Percentiles rank a stretch among this genome's conserved stretches.
Conservation (phyloP, 495 filamentous ascomycete genomes). For the Podospora fimiseda region DNA sequence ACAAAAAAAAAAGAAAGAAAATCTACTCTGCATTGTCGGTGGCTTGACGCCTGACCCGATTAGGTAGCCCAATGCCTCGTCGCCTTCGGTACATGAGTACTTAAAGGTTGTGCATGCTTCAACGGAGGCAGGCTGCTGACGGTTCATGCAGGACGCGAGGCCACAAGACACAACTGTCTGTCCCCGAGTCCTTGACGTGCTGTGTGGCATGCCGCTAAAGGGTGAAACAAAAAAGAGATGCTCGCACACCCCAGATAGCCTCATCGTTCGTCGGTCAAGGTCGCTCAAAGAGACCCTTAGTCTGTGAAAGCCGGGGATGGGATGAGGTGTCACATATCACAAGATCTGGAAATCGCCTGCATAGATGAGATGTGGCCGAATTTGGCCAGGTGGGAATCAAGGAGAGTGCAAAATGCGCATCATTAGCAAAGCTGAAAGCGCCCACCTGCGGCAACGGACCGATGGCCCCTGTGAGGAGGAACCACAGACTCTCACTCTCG, state of each 20-base stretch:
- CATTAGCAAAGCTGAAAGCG: slow-evolving; percentile 10
- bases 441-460: slow-evolving; percentile 17
- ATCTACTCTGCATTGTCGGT: slow-evolving; percentile 3
- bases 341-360: slow-evolving; percentile 29
- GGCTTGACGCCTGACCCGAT: slow-evolving; percentile 4
- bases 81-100: neutral
- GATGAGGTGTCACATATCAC: slow-evolving; percentile 36
- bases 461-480: no score
- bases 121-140: neutral
- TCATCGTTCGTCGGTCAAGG: slow-evolving; percentile 23
- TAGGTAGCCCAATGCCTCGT: neutral
- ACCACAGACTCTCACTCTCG: no score
- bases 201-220: slow-evolving; percentile 16
- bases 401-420: slow-evolving; percentile 17
- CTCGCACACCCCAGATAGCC: slow-evolving; percentile 14
- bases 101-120: neutral
- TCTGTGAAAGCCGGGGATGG: slow-evolving; percentile 21
- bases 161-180: neutral
- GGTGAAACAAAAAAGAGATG: slow-evolving; percentile 29
- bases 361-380: slow-evolving; percentile 23
- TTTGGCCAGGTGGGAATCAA: no score
- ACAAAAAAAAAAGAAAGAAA: neutral
- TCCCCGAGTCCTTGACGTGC: slow-evolving; percentile 7
- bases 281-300: slow-evolving; percentile 19
- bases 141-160: slow-evolving; percentile 13